A percentile compares a stretch with the other conserved stretches of the same genome.
phyloP scores from a whole-genome alignment of 2,329 filamentous ascomycete genomes.

The Talaromyces islandicus region DNA sequence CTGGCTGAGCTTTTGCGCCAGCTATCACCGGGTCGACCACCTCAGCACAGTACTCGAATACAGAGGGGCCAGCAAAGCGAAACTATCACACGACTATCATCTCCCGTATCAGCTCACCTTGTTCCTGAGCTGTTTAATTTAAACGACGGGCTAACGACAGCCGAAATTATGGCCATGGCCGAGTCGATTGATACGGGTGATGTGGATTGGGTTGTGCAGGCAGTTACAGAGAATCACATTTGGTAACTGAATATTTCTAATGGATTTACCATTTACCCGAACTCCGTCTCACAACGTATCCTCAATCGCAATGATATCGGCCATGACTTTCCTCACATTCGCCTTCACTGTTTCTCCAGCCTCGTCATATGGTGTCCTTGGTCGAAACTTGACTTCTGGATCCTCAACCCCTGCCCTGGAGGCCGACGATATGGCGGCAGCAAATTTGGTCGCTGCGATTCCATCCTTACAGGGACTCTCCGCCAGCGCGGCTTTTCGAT shows the following conservation, averaged over 20 bases:
- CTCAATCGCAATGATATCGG: not conserved
- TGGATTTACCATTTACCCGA: not conserved
- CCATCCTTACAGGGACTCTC: not conserved
- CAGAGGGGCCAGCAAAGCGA: not conserved
- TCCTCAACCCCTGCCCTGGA: not conserved
- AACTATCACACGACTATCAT: not conserved
- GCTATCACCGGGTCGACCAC: not conserved
- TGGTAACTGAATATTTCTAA: conserved; percentile 22
- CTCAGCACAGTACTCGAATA: not conserved
- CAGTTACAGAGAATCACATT: conserved; percentile 41
- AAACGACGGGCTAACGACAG: conserved; percentile 37
- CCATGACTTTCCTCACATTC: not conserved
- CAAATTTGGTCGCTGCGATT: not conserved
- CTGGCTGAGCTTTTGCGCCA: not conserved
- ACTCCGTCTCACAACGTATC: not conserved
- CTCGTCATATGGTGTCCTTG: not conserved
- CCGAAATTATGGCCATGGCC: conserved; percentile 44
- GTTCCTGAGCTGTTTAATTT: conserved; percentile 11
- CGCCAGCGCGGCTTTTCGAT: not conserved
- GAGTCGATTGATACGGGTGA: conserved; percentile 43
- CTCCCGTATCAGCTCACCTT: not conserved
- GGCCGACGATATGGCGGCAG: not conserved
- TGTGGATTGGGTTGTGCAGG: conserved; percentile 44
- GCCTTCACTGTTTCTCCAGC: not conserved
- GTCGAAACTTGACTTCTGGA: not conserved